phyloP scores from a whole-genome alignment of 345 rosid species.

The Populus ilicifolia region DNA sequence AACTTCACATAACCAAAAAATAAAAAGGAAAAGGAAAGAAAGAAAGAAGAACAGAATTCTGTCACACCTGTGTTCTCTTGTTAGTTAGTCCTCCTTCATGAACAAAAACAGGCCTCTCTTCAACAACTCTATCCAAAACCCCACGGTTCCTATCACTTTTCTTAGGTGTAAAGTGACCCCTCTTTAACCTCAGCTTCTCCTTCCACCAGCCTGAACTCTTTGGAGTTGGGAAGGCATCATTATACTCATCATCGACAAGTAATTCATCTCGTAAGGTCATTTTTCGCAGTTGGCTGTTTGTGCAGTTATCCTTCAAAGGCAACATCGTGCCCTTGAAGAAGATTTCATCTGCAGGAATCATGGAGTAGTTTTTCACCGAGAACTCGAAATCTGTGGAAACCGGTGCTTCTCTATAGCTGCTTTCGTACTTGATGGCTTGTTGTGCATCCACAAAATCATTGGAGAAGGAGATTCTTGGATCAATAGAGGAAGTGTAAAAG shows the following conservation, averaged over 20 bases:
- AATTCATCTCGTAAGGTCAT: conserved; percentile 64
- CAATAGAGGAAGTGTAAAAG: conserved; percentile 33
- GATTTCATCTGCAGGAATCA: conserved; percentile 76
- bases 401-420: conserved; percentile 72
- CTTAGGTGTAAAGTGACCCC: conserved; percentile 16
- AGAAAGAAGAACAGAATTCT: not conserved
- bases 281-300: conserved; percentile 31
- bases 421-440: conserved; percentile 30
- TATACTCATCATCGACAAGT: conserved; percentile 40
- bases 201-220: conserved; percentile 55
- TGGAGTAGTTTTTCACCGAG: conserved; percentile 43
- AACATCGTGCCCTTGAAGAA: conserved; percentile 67
- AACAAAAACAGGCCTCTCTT: conserved; percentile 29
- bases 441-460: conserved; percentile 59
- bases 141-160: conserved; percentile 23
- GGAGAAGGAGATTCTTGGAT: conserved; percentile 95
- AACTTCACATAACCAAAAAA: not conserved
- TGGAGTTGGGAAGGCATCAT: conserved; percentile 19
- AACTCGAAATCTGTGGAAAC: conserved; percentile 81
- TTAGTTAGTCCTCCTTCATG: conserved; percentile 9
- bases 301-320: conserved; percentile 49
- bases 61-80: conserved; percentile 28
- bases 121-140: conserved; percentile 35
- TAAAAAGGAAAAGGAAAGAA: too few species aligned
- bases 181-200: conserved; percentile 45